Base-by-base conservation (phyloP, 805 yeast species). In the Candida ovalis region DNA sequence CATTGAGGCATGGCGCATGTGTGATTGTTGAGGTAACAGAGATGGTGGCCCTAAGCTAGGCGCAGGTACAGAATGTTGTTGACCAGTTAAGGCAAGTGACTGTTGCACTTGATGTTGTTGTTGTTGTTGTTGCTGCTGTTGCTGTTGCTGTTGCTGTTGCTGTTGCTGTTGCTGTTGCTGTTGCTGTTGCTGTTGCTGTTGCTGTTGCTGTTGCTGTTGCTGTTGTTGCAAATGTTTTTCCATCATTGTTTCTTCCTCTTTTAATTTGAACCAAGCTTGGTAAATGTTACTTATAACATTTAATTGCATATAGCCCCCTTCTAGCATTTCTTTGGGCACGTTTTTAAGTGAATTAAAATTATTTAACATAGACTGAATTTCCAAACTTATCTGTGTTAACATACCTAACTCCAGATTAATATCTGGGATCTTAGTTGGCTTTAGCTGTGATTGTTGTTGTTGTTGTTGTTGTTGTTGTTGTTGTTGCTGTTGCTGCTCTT, bases 271-370 rank as follows among this genome's bases (percentile, higher is more conserved):
- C 62, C 60, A 56, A 9, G 51, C 44, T 32, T 48, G 56, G 36
- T 55, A 58, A 17, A 52, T 43, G 19, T 44, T 37, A 21, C 44
- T 50, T 10, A 58, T 39, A 10, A 49, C 25, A 15, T 47, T 48
- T 19, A 55, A 28, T 40, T 58, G 62, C n/a, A 44, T 28, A 8
- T 44, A 42, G 6, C 60, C 62, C 15, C 50, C 49, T 28, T 50
- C 56, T 22, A 58, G 43, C 19, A 56, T 41, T 18, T 58, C 60
- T 15, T 41, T 36, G 19, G 62, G 56, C 21, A 55, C 55, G 22
- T 45, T 44, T 24, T 45, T 40, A 22, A 58, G 38, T 21, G 33
- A 43, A 13, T 47, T 45, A 19, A 46, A 43, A 7, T n/a, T 42
- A 22, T 49, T 53, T n/a, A 57, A 22, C 13, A 49, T 38, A 13